Base-by-base conservation (phyloP, 208 protist genomes). In the Acanthamoeba sp. region DNA sequence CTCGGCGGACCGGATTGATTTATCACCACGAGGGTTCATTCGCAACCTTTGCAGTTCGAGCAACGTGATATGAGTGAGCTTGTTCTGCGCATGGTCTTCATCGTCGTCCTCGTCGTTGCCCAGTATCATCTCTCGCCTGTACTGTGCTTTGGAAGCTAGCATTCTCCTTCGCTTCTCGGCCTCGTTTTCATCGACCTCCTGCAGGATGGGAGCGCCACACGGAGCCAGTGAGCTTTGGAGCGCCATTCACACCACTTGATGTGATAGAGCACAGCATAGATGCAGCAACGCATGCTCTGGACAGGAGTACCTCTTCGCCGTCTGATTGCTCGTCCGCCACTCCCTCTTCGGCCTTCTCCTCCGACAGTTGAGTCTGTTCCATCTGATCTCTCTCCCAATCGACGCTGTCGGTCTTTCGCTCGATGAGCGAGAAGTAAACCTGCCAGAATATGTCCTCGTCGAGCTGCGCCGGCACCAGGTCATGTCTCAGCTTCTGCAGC, bases 371-470 rank as follows among this genome's bases (percentile, higher is more conserved):
- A n/a, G n/a, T n/a, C 69, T 45, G 10, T 32, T 78, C 38, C 36
- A 78, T 4, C 36, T 40, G 5, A 34, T 34, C 27, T 10, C 59
- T n/a, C 34, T 78, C 69, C 69, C 69, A 78, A 22, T 78, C 69
- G 29, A 64, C 50, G 12, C 80, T 36, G 5, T 62, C 48, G 1
- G 80, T 59, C 48, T 88, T 88, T 9, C 50, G 40, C 40, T 88
- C 32, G 27, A 88, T 88, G 27, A 88, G 80, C 18, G 48, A 62
- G 22, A 88, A 88, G 48, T 88, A 88, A 9, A 88, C 80, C 50
- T 88, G 40, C 80, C 80, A 88, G 50, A 88, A 88, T 7, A 20
- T 59, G 20, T 62, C 50, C 42, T 88, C 80, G 36, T 16, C 80
- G n/a, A 88, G 24, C 27, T 88, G 42, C 5, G 27, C 9, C 40